Base-by-base conservation (phyloP, 176 grass and related monocot genomes). In the Poa pratensis region DNA sequence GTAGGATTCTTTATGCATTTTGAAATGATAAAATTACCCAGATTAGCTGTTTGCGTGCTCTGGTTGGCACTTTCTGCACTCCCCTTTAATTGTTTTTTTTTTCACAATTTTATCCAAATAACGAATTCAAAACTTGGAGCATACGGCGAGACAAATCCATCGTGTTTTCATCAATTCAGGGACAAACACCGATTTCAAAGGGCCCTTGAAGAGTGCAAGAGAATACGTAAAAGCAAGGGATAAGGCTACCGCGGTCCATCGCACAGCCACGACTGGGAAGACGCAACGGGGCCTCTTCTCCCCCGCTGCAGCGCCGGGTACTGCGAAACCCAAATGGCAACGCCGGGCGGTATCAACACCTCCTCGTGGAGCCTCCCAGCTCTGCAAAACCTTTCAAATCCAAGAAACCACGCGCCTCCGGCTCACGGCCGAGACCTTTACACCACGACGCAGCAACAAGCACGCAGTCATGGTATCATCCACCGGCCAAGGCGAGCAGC, bases 311-410 rank as follows among this genome's bases (percentile, higher is more conserved):
- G 60, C 11, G 5, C 67, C 37, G 20, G 27, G 20, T 37, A 49
- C 66, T 67, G 76, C 77, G 74, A 76, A 83, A 93, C 64, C 77
- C 61, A 72, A 83, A 93, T 93, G 92, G 76, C 79, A 80, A 30
- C 78, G 24, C 9, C 17, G 28, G 57, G 57, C 39, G 39, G 67
- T 39, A 85, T 75, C 58, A 89, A 30, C 63, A 39, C 69, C 68
- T 73, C 46, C 46, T 76, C 84, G 24, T 76, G 79, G 54, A 77
- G 20, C 55, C 34, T 91, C 32, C 52, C 24, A 80, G 22, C 77
- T 77, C 83, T 15, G 80, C 84, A 34, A 50, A 83, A 50, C 2
- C 63, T 77, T 23, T 0, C 43, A 14, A 73, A 46, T 39, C 59
- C 17, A 83, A 43, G 22, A 83, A 59, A 60, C 66, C 57, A 27